Percentiles rank a stretch among this genome's conserved stretches.
Evolutionary conservation across 2,329 filamentous ascomycete genomes (phyloP).

Genomic region (Onygenales sp.): DNA sequence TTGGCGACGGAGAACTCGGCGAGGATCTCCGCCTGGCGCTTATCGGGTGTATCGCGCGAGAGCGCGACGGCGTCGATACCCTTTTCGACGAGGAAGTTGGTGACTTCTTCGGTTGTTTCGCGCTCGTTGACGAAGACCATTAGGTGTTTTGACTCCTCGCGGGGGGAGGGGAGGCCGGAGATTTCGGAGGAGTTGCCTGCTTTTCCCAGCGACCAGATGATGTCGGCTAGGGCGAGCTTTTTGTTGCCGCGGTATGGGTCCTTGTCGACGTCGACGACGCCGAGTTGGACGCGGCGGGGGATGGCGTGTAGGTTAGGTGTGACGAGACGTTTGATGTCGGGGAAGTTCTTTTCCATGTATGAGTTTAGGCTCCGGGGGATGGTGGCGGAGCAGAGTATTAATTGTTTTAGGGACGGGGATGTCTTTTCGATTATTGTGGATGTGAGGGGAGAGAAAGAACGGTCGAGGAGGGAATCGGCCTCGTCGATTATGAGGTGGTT

Average conservation of each 20-base stretch:
- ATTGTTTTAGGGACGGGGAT: slow-evolving; percentile 69
- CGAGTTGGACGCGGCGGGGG: slow-evolving; percentile 84
- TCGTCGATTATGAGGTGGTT: slow-evolving; percentile 86
- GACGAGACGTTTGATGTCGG: slow-evolving; percentile 73
- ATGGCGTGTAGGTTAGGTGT: slow-evolving; percentile 96
- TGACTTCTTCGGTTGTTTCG: slow-evolving; percentile 73
- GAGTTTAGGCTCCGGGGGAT: slow-evolving; percentile 85
- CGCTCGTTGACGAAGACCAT: slow-evolving; percentile 96
- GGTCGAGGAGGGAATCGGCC: slow-evolving; percentile 90
- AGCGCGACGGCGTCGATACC: slow-evolving; percentile 82
- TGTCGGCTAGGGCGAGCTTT: slow-evolving; percentile 84
- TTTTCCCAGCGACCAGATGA: slow-evolving; percentile 86
- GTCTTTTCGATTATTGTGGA: slow-evolving; percentile 72
- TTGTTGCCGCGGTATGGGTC: slow-evolving; percentile 94
- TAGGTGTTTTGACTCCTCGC: slow-evolving; percentile 66
- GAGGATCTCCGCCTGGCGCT: slow-evolving; percentile 67
- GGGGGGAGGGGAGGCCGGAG: slow-evolving; percentile 24
- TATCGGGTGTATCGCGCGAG: slow-evolving; percentile 71
- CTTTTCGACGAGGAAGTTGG: slow-evolving; percentile 69
- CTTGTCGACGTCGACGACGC: slow-evolving; percentile 81
- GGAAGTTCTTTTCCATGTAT: slow-evolving; percentile 72
- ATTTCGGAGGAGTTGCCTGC: slow-evolving; percentile 42
- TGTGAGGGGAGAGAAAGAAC: slow-evolving; percentile 79
- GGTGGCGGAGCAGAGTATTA: slow-evolving; percentile 90
- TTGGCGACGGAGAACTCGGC: slow-evolving; percentile 55